phyloP scores from a whole-genome alignment of 345 rosid species.

The Linum trigynum region DNA sequence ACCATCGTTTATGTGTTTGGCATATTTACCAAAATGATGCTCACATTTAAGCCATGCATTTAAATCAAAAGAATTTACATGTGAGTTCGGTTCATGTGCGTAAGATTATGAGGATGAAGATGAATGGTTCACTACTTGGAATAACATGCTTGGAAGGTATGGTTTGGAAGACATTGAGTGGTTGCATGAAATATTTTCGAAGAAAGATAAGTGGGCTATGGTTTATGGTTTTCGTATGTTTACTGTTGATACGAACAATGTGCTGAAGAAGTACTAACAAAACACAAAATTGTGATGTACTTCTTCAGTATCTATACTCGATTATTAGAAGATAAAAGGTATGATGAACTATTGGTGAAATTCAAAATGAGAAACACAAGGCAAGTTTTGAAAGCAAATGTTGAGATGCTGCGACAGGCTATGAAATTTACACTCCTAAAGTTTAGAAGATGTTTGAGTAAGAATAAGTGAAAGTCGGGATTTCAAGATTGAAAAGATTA shows the following conservation, averaged over 20 bases:
- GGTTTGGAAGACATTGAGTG: conserved; percentile 29
- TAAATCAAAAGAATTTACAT: conserved; percentile 15
- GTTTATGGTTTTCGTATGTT: conserved; percentile 19
- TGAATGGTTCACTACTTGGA: conserved; percentile 23
- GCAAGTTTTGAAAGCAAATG: conserved; percentile 20
- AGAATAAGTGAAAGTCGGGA: conserved; percentile 28
- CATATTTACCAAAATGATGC: conserved; percentile 33
- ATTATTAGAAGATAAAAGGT: neutral
- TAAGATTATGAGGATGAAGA: conserved; percentile 27
- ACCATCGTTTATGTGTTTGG: conserved; percentile 21
- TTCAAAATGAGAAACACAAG: conserved; percentile 19
- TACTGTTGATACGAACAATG: conserved; percentile 17
- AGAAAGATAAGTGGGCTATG: conserved; percentile 25
- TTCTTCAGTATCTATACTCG: neutral
- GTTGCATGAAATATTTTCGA: conserved; percentile 26
- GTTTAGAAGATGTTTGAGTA: conserved; percentile 27
- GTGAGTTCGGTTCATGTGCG: conserved; percentile 24
- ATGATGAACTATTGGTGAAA: conserved; percentile 22
- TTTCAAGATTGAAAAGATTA: conserved; percentile 17
- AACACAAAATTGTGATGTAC: conserved; percentile 15
- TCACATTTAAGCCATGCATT: conserved; percentile 20
- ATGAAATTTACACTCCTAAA: conserved; percentile 20
- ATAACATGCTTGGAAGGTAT: conserved; percentile 20
- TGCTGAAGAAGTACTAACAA: conserved; percentile 16
- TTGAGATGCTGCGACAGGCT: conserved; percentile 26